Base-by-base conservation (phyloP, 495 filamentous ascomycete species). In the Lepidopterella palustris region DNA sequence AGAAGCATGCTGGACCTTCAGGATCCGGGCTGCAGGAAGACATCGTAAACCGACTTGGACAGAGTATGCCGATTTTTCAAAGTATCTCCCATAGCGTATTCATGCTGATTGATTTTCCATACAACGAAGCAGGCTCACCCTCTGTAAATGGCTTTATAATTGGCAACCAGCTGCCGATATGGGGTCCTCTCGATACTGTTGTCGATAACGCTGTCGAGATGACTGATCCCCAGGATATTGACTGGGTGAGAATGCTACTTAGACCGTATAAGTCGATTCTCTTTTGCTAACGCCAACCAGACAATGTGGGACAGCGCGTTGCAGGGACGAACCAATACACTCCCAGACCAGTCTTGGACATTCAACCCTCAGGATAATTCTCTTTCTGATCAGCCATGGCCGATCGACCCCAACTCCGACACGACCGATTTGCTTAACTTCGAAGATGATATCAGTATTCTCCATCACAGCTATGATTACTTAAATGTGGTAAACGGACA, bases 221-320 rank as follows among this genome's bases (percentile, higher is more conserved):
- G 49, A 51, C 57, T 18, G 65, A 65, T 29, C 54, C 63, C 18
- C 52, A 56, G 9, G 59, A 63, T 28, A 66, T 68, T 40, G 66
- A 66, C 42, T 68, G 62, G 66, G 63, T 68, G 26, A 57, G 63
- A 32, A 32, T 15, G 10, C 9, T 3, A n/a, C 4, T 21, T 47
- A 21, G 5, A 39, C 3, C 35, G 6, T 1, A 47, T 11, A 3
- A 11, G 13, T 21, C 3, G 0, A 20, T 15, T 31, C 5, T 18
- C 26, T 23, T 32, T 3, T 24, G 21, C 57, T 60, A 39, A 60
- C 15, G 18, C 9, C n/a, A 32, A 23, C 1, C 39, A 65, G 62
- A 54, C 55, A 13, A 25, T 62, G 23, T 66, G 54, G 50, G 63
- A 66, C 27, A 50, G 25, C 47, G 18, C 18, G 15, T 27, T 50